A percentile compares a stretch with the other conserved stretches of the same genome.
Conservation (phyloP, 2,329 filamentous ascomycete genomes). For the Paraphoma sp. region DNA sequence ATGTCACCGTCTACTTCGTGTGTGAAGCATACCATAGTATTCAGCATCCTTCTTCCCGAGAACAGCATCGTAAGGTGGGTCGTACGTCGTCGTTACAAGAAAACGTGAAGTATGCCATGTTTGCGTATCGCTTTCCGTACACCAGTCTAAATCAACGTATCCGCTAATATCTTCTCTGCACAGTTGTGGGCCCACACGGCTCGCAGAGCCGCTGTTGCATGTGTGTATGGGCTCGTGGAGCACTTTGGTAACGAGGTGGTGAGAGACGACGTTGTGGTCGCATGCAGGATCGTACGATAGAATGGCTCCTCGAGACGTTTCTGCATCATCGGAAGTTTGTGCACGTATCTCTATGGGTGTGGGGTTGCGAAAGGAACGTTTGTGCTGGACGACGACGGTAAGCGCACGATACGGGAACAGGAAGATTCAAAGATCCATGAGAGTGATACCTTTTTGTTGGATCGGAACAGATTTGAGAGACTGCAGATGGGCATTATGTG, state of each 20-base stretch:
- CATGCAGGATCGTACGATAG: conserved; percentile 1
- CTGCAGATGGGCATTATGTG: no score
- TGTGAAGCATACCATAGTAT: neutral
- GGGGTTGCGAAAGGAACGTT: neutral
- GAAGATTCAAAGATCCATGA: no score
- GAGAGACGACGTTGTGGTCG: conserved; percentile 1
- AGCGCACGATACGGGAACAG: neutral
- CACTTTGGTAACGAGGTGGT: conserved; percentile 1
- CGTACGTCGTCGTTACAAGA: conserved; percentile 1
- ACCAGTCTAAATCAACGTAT: conserved; percentile 6
- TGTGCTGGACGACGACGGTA: neutral
- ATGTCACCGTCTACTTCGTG: neutral
- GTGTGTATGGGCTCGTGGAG: neutral
- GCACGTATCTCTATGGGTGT: conserved; percentile 1
- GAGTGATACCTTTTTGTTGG: no score
- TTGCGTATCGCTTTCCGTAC: neutral
- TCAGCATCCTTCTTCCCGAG: conserved; percentile 4
- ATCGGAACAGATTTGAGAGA: no score
- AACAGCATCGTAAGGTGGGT: conserved; percentile 9
- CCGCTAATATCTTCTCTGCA: neutral
- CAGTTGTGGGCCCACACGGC: neutral
- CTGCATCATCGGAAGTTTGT: neutral
- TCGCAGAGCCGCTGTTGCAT: neutral
- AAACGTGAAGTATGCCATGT: conserved; percentile 1
- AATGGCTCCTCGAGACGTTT: conserved; percentile 1